Conservation (phyloP, 78 protist genomes). For the Emiliania huxleyi region DNA sequence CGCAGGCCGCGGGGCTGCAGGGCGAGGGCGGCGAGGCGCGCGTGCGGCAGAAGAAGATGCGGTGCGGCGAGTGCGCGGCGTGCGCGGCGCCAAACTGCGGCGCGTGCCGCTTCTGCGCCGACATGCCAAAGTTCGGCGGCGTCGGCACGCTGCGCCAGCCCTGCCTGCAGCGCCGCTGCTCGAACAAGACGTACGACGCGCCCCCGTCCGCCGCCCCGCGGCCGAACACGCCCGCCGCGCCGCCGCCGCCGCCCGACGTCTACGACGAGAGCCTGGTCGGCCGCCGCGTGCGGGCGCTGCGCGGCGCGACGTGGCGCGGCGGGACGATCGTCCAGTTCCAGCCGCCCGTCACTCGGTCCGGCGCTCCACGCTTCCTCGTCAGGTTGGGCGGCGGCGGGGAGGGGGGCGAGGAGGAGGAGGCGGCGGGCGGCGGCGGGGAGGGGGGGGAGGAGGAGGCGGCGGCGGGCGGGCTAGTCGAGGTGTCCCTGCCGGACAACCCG, state of each 20-base stretch:
- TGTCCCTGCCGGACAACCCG: neutral
- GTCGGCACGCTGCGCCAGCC: neutral
- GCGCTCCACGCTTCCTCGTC: neutral
- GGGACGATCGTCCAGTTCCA: neutral
- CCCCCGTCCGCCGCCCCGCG: neutral
- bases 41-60: neutral
- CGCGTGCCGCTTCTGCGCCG: neutral
- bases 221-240: neutral
- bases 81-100: neutral
- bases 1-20: too few species aligned
- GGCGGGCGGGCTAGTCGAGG: too few species aligned
- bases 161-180: neutral
- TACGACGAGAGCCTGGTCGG: neutral
- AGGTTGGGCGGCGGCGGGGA: neutral
- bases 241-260: neutral
- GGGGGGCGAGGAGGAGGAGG: too few species aligned
- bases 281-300: neutral
- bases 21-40: too few species aligned
- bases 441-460: too few species aligned
- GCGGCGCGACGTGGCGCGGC: neutral
- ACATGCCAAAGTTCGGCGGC: neutral
- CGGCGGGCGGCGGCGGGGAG: too few species aligned
- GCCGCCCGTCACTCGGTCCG: neutral
- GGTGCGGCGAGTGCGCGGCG: neutral
- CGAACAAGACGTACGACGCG: neutral